Percentiles rank a stretch among this genome's conserved stretches.
phyloP scores from a whole-genome alignment of 2,329 filamentous ascomycete species.

The Aspergillus costaricaensis region DNA sequence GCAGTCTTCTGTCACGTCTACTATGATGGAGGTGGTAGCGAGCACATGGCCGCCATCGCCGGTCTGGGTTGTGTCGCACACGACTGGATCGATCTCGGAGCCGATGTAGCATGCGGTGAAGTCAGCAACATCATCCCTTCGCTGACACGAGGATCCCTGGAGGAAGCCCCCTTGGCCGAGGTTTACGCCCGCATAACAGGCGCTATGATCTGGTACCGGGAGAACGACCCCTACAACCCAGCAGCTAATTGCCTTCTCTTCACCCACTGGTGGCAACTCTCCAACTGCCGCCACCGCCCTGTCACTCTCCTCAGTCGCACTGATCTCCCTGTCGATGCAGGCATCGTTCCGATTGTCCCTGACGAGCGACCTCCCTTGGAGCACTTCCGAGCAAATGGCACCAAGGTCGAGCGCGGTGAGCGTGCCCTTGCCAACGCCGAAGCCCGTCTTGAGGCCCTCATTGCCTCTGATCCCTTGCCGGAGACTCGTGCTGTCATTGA shows the following conservation, averaged over 20 bases:
- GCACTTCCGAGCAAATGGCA: background rate
- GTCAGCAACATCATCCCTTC: background rate
- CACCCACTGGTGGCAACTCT: constrained; percentile 4
- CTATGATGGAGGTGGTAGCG: background rate
- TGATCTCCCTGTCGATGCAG: background rate
- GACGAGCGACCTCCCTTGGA: background rate
- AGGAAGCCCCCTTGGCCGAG: background rate
- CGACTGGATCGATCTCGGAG: background rate
- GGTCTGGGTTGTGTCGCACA: background rate
- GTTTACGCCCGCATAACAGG: background rate
- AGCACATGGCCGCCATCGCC: background rate
- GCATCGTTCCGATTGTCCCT: background rate
- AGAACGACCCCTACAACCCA: background rate
- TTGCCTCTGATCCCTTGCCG: background rate
- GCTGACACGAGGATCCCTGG: background rate
- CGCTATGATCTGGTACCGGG: background rate
- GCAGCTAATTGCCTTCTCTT: background rate
- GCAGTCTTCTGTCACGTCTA: constrained; percentile 1
- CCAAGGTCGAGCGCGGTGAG: background rate
- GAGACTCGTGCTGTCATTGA: background rate
- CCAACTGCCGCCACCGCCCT: constrained; percentile 2
- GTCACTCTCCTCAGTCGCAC: constrained; percentile 3
- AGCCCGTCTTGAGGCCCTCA: background rate
- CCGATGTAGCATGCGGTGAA: background rate
- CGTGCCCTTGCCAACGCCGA: background rate